A percentile compares a stretch with the other conserved stretches of the same genome.
Evolutionary conservation across 2,329 filamentous ascomycete genomes (phyloP).

Genomic region (Diaporthe sp.): DNA sequence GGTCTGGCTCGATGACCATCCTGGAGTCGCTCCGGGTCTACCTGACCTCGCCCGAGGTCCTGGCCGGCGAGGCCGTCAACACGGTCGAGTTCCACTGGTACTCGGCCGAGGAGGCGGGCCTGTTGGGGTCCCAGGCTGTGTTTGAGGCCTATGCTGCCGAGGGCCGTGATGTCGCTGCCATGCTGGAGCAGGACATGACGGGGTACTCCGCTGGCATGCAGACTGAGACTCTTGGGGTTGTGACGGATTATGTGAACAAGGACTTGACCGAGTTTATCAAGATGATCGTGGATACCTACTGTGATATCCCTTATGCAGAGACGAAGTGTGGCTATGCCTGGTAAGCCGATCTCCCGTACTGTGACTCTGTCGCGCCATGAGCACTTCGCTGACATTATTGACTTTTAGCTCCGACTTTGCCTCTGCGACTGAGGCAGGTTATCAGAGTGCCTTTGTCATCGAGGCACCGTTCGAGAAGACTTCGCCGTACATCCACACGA

Average conservation of each 20-base stretch:
- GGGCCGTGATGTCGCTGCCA: slow-evolving; percentile 52
- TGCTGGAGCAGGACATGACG: slow-evolving; percentile 61
- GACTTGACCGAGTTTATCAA: slow-evolving; percentile 52
- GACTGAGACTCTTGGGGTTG: slow-evolving; percentile 51
- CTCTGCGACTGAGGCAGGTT: slow-evolving; percentile 7
- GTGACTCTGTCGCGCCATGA: background rate
- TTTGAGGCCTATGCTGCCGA: slow-evolving; percentile 52
- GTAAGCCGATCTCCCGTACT: slow-evolving; percentile 74
- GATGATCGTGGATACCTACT: slow-evolving; percentile 50
- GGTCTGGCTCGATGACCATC: slow-evolving; percentile 82
- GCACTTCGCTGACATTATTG: background rate
- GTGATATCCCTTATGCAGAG: slow-evolving; percentile 74
- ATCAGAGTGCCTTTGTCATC: slow-evolving; percentile 2
- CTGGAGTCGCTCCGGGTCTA: slow-evolving; percentile 82
- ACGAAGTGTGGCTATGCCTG: slow-evolving; percentile 92
- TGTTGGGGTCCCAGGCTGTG: slow-evolving; percentile 75
- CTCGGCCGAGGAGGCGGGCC: slow-evolving; percentile 75
- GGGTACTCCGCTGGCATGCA: slow-evolving; percentile 51
- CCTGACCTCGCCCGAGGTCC: slow-evolving; percentile 72
- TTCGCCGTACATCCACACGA: slow-evolving; percentile 20
- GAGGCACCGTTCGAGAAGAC: slow-evolving; percentile 24
- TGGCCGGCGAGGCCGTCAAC: slow-evolving; percentile 75
- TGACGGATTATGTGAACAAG: slow-evolving; percentile 55
- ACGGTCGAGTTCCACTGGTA: slow-evolving; percentile 79
- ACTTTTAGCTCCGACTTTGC: slow-evolving; percentile 14